These are phyloP conservation scores for Hypoxylon rickii DNA, from an alignment of 495 filamentous ascomycete species.

Conservation along the genomic window DNA sequence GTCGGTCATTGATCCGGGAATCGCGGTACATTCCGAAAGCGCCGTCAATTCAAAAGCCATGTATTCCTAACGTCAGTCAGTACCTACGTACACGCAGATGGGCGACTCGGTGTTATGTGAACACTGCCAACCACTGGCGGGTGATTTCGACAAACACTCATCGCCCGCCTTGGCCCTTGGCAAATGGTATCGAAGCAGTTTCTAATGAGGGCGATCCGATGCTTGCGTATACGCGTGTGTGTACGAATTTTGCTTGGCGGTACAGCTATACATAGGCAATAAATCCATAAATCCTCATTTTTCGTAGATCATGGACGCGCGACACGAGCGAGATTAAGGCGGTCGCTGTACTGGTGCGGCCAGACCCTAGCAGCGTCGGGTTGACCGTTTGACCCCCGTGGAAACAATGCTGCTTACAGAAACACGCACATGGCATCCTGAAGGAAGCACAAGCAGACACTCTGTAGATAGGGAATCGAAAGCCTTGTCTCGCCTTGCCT, in stretches of 20 bases:
- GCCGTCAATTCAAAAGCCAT: constrained; percentile 5
- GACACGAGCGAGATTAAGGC: constrained; percentile 7
- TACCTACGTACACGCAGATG: constrained; percentile 24
- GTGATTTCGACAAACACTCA: constrained; percentile 23
- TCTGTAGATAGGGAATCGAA: constrained; percentile 2
- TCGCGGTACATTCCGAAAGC: constrained; percentile 32
- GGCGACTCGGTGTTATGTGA: constrained; percentile 21
- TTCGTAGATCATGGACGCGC: constrained; percentile 19
- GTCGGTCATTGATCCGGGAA: constrained; percentile 37
- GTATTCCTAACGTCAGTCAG: constrained; percentile 18
- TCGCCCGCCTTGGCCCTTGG: constrained; percentile 30
- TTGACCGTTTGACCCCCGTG: background rate
- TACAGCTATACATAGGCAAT: constrained; percentile 23
- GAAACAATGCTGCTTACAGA: background rate
- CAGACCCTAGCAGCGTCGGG: constrained; percentile 14
- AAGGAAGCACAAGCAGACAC: constrained; percentile 14
- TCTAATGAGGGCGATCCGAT: constrained; percentile 33
- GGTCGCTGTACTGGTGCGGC: constrained; percentile 16
- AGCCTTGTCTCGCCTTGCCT: constrained; percentile 12
- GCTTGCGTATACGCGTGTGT: constrained; percentile 24
- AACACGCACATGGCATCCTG: constrained; percentile 12
- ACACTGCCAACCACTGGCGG: constrained; percentile 3
- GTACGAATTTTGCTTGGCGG: constrained; percentile 30
- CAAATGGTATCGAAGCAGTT: constrained; percentile 26
- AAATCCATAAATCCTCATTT: constrained; percentile 6